phyloP scores from a whole-genome alignment of 352 stramenopile genomes.

The Phytophthora citricola region DNA sequence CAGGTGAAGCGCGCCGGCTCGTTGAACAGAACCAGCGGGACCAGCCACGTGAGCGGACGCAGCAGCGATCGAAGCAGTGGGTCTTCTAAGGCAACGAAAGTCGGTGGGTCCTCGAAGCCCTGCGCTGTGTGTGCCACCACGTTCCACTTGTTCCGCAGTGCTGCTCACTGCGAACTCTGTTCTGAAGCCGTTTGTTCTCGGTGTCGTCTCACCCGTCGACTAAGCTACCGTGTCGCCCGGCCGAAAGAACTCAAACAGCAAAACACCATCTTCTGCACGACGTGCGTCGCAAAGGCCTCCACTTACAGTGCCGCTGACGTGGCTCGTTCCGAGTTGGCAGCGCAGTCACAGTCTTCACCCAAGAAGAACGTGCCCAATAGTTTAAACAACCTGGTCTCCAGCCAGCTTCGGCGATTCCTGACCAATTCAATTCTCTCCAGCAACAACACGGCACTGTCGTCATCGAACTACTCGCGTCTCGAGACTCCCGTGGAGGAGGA shows the following conservation, averaged over 20 bases:
- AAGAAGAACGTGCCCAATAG: constrained; percentile 16
- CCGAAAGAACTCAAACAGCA: constrained; percentile 37
- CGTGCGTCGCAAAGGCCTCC: constrained; percentile 47
- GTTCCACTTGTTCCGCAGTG: constrained; percentile 39
- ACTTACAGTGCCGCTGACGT: constrained; percentile 47
- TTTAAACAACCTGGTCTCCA: constrained; percentile 36
- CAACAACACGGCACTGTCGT: constrained; percentile 19
- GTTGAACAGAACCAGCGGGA: constrained; percentile 19
- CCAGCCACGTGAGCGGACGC: constrained; percentile 16
- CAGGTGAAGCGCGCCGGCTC: constrained; percentile 25
- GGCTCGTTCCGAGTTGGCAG: constrained; percentile 43
- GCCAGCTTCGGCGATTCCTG: constrained; percentile 20
- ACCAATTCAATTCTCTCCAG: constrained; percentile 22
- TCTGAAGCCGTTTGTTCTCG: constrained; percentile 40
- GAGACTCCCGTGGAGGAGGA: constrained; percentile 25
- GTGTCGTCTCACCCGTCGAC: constrained; percentile 47
- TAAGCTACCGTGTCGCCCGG: constrained; percentile 49
- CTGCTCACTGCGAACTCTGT: constrained; percentile 44
- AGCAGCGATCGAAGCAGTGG: constrained; percentile 14
- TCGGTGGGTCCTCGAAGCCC: constrained; percentile 2
- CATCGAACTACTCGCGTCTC: constrained; percentile 21
- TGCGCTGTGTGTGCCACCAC: constrained; percentile 39
- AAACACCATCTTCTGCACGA: constrained; percentile 64
- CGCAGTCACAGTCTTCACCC: constrained; percentile 11
- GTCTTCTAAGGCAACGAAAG: constrained; percentile 7